Evolutionary conservation across 106 monocot genomes (phyloP), one percentile per base, ranked within the genome.

Genomic region (Allium cepa): DNA sequence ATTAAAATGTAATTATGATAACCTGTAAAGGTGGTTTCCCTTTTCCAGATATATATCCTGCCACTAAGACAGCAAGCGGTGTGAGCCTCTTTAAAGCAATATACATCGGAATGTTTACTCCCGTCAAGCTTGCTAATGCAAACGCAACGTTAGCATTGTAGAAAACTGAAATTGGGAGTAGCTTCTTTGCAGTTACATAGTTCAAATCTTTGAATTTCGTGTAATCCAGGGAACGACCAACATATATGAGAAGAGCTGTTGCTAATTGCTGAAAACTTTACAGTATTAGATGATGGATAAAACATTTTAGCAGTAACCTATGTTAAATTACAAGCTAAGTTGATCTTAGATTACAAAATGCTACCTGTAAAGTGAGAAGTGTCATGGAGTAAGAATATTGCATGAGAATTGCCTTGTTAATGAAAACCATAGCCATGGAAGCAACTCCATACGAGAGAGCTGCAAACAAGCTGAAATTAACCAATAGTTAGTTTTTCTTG

Each of bases 101-200:
- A 69, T 97, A 97, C 96, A 97, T 97, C 18, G 96, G 96, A 61
- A 97, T 97, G 68, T 97, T 97, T 17, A 97, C 89, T 52, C 96
- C 96, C 57, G 88, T 97, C 47, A 97, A 62, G 75, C 92, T 97
- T 63, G 96, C 92, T 70, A 97, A 69, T 26, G 89, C 97, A 86
- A 99, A 99, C 59, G 86, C 89, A 17, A 93, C 97, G 84, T 99
- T 99, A 64, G 97, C 97, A 81, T 99, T 99, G 79, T 99, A 99
- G 72, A 99, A 99, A 11, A 99, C 10, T 0, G 97, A 92, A 51
- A 99, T 4, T 3, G 97, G 92, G n/a, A 99, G 71, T 66, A 99
- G 92, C 57, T 92, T 99, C 73, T 87, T 99, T 11, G 92, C 97
- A 7, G 82, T 92, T 36, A 67, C 53, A 55, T 86, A 47, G 62